Conservation (phyloP, 2,329 filamentous ascomycete species). For the Microsporum canis region DNA sequence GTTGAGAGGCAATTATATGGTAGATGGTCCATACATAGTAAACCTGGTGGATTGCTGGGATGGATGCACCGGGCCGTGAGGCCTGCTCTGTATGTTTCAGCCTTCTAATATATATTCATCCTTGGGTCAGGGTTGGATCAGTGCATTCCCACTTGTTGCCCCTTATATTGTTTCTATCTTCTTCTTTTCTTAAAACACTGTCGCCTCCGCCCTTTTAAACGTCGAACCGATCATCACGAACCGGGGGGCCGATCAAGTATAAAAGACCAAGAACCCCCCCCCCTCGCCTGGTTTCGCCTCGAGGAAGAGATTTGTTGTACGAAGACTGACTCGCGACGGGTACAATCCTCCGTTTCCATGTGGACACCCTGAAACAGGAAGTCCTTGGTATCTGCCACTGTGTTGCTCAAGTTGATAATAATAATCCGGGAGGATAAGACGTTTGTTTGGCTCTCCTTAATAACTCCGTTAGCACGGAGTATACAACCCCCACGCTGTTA, state of each 20-base stretch:
- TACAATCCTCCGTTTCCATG: conserved; percentile 1
- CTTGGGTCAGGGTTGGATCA: neutral
- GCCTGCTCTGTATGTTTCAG: conserved; percentile 1
- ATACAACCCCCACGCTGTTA: neutral
- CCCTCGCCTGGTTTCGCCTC: neutral
- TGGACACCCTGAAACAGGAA: neutral
- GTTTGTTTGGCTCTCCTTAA: neutral
- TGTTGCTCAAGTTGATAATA: neutral
- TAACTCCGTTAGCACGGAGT: neutral
- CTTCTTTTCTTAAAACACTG: neutral
- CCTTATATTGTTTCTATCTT: neutral
- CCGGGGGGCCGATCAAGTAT: neutral
- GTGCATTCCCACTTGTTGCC: neutral
- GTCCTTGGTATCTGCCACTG: neutral
- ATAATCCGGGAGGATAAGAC: neutral
- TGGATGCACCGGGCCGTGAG: neutral
- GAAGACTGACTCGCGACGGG: neutral
- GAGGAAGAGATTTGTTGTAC: neutral
- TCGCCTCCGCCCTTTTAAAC: neutral
- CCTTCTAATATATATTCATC: neutral
- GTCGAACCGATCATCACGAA: neutral
- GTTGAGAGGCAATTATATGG: neutral
- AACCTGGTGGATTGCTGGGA: neutral
- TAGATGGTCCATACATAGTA: neutral
- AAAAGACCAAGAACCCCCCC: neutral